Conservation (phyloP, 768 basidiomycete species). For the Pholiota molesta region DNA sequence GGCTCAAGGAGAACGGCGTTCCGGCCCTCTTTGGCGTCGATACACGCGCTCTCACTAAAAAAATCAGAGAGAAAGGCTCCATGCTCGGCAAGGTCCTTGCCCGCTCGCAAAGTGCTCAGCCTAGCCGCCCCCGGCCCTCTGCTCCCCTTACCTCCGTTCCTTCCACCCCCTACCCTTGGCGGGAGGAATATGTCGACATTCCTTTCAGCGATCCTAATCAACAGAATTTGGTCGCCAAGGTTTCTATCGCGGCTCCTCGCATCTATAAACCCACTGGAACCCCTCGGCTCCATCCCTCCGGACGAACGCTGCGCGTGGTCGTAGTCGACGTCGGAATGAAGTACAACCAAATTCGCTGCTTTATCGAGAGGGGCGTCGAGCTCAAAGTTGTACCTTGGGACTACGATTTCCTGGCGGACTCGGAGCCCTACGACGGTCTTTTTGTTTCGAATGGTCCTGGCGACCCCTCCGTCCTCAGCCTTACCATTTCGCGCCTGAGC, state of each 20-base stretch:
- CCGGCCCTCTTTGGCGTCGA: slow-evolving; percentile 97
- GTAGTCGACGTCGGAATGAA: slow-evolving; percentile 99
- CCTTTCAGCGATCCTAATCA: slow-evolving; percentile 89
- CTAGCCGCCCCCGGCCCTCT: slow-evolving; percentile 37
- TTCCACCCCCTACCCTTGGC: slow-evolving; percentile 63
- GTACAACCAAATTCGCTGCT: slow-evolving; percentile 98
- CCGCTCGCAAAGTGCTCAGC: slow-evolving; percentile 50
- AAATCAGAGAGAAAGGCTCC: slow-evolving; percentile 91
- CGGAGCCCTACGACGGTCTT: slow-evolving; percentile 87
- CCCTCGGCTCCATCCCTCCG: slow-evolving; percentile 72
- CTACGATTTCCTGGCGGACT: slow-evolving; percentile 83
- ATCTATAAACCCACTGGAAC: slow-evolving; percentile 64
- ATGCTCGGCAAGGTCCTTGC: slow-evolving; percentile 88
- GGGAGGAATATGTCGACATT: slow-evolving; percentile 80
- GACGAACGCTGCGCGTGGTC: slow-evolving; percentile 80
- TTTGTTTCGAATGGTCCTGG: slow-evolving; percentile 99
- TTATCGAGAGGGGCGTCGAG: slow-evolving; percentile 88
- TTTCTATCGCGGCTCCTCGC: slow-evolving; percentile 73
- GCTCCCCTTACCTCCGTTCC: slow-evolving; percentile 53
- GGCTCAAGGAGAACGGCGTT: slow-evolving; percentile 94
- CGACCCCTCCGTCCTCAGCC: slow-evolving; percentile 83
- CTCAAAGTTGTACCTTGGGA: slow-evolving; percentile 98
- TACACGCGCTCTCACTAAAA: slow-evolving; percentile 96
- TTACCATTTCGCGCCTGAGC: slow-evolving; percentile 70
- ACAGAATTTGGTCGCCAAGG: slow-evolving; percentile 87